Evolutionary conservation across 2,329 filamentous ascomycete species (phyloP), one percentile per base, ranked within the genome.

Genomic region (Coniochaeta sp.): DNA sequence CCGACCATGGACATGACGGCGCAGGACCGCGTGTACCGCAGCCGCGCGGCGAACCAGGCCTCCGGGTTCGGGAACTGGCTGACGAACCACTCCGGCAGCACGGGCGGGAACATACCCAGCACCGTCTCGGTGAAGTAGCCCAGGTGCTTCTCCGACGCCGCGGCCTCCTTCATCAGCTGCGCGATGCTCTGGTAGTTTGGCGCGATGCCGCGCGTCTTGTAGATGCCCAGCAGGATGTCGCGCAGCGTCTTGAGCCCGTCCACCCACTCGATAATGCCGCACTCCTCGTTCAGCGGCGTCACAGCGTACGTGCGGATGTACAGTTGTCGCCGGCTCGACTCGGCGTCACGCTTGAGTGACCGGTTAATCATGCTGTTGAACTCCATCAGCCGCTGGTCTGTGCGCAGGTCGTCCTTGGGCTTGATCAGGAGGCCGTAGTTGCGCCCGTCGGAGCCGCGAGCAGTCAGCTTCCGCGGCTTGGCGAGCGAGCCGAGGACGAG

Each of bases 1-100:
- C 95, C 95, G 4, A 96, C 91, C 85, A 99, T 99, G n/a, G 92
- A 96, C 93, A 99, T 99, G 65, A 99, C 95, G 12, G 96, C 95
- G 68, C 90, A 93, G 1, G 95, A 96, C 4, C 95, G 86, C 2
- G 95, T 96, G 75, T 98, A 99, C 55, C 88, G 85, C 52, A 98
- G 81, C 8, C 95, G 86, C 10, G 93, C 93, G 2, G 87, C 84
- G 73, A 99, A 96, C 95, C 95, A 99, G 1, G 88, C 82, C 14
- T 91, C 90, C 4, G 96, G 93, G 69, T 96, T 92, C 0, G 95
- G 92, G 70, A 97, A 99, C 67, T 92, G 91, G 66, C 96, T 90
- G 22, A 95, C 86, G 73, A 99, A 99, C 95, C 95, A 99, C 64
- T 93, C 84, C 65, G 96, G 89, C 61, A 99, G 84, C 16, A 96